Base-by-base conservation (phyloP, 1,284 basidiomycete species). In the Apiotrichum sp. region DNA sequence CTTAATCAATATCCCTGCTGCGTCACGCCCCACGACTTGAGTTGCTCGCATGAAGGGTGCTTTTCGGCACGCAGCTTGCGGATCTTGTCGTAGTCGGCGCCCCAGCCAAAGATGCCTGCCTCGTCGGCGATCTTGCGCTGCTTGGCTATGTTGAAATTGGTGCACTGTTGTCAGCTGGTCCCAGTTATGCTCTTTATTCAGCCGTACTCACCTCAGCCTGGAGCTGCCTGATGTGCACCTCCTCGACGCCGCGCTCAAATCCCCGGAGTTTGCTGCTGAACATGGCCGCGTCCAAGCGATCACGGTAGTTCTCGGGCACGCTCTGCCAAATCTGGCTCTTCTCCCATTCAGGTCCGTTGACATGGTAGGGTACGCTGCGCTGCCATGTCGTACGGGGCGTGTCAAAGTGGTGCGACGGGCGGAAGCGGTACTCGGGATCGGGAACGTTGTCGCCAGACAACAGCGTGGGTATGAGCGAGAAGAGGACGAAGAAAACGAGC, bases 21-120 rank as follows among this genome's bases (percentile, higher is more conserved):
- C 33, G 60, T 43, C 47, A 66, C 52, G 11, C 71, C 71, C 68
- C 69, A 73, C 34, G 51, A 47, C 38, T 64, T 56, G 32, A 74
- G 55, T 57, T 71, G 66, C 47, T 91, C 87, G 69, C 92, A 96
- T 64, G 82, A 84, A 57, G 81, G 79, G 22, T 66, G 62, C 35
- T 60, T 67, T 55, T 70, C 61, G 13, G 55, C 52, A 34, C 69
- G 55, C 11, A 77, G 59, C 50, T 69, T 61, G n/a, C 62, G 56
- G 57, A 75, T 71, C 59, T 89, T 89, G 46, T 89, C 86, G 85
- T 88, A 90, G 71, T 96, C 87, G 16, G 89, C 87, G 22, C 89
- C 88, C 57, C 93, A 78, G 2, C 92, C 93, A 70, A 96, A 91
- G 64, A 95, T 77, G 3, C 92, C 92, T 3, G 88, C 77, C 63